Percentiles rank a stretch among this genome's conserved stretches.
Conservation (phyloP, 2,329 filamentous ascomycete species). For the Talaromyces marneffei region DNA sequence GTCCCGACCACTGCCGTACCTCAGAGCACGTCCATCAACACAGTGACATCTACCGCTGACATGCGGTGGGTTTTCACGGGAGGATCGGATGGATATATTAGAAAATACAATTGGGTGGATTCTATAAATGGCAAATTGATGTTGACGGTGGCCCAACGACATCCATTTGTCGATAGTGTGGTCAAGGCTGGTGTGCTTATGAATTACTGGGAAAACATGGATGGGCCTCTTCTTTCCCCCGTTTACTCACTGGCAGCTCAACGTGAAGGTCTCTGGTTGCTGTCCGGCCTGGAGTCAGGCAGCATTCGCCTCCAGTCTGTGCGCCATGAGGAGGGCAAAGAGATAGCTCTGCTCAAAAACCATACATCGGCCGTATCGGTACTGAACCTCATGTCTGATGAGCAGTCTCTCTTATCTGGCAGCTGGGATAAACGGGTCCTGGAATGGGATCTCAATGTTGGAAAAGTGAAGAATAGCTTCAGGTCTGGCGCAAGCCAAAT, state of each 20-base stretch:
- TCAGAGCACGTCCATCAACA: slow-evolving; percentile 91
- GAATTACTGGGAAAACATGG: slow-evolving; percentile 98
- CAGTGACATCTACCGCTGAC: slow-evolving; percentile 84
- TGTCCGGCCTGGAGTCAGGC: slow-evolving; percentile 85
- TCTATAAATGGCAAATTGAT: slow-evolving; percentile 93
- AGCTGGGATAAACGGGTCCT: slow-evolving; percentile 94
- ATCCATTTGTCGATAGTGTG: slow-evolving; percentile 96
- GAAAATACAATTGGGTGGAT: slow-evolving; percentile 92
- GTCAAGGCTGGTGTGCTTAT: slow-evolving; percentile 89
- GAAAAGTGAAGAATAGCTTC: slow-evolving; percentile 68
- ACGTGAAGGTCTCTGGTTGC: slow-evolving; percentile 80
- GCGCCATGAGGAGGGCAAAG: slow-evolving; percentile 88
- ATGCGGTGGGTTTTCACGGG: slow-evolving; percentile 93
- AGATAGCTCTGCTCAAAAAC: slow-evolving; percentile 71
- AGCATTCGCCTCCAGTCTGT: slow-evolving; percentile 90
- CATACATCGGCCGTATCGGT: slow-evolving; percentile 92
- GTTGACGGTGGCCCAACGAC: slow-evolving; percentile 87
- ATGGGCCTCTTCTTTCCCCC: slow-evolving; percentile 65
- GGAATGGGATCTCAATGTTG: slow-evolving; percentile 92
- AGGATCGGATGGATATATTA: slow-evolving; percentile 88
- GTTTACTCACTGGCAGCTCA: slow-evolving; percentile 94
- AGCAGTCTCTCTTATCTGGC: slow-evolving; percentile 80
- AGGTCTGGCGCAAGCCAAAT: slow-evolving; percentile 76
- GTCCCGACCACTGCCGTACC: slow-evolving; percentile 95
- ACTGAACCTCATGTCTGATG: slow-evolving; percentile 72